These are phyloP conservation scores for Lentinula edodes DNA, from an alignment of 768 basidiomycete genomes.

Conservation along the genomic window DNA sequence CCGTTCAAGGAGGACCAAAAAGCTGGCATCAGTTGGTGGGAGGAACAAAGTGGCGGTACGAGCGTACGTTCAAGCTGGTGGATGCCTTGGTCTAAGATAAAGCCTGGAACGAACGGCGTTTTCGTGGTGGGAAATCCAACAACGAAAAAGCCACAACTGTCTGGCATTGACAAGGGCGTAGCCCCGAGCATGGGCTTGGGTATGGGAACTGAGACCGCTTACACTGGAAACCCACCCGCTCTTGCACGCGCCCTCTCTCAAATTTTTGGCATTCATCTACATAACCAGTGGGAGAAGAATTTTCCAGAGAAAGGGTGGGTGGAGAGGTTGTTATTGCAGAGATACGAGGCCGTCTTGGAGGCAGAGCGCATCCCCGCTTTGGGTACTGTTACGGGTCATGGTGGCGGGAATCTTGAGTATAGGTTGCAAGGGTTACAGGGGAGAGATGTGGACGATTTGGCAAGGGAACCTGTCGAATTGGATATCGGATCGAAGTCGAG, in stretches of 20 bases:
- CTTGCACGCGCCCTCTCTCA: constrained; percentile 59
- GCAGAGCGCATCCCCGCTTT: neutral
- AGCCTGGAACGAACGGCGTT: neutral
- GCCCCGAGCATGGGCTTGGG: neutral
- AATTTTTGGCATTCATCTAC: constrained; percentile 86
- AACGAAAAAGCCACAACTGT: neutral
- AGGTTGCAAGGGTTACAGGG: neutral
- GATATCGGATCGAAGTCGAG: neutral
- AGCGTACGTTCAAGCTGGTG: neutral
- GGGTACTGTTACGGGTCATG: neutral
- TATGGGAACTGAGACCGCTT: neutral
- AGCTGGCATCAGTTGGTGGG: neutral
- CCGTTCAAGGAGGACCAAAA: constrained; percentile 49
- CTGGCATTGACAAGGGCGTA: neutral
- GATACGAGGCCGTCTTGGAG: constrained; percentile 44
- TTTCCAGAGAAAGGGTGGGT: constrained; percentile 89
- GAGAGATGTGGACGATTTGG: neutral
- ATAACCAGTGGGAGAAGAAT: constrained; percentile 92
- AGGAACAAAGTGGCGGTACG: neutral
- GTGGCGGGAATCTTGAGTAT: neutral
- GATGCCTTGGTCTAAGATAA: neutral
- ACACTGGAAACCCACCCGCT: constrained; percentile 1
- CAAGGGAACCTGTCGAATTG: neutral
- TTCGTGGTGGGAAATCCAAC: neutral
- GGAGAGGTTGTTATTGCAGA: constrained; percentile 63